phyloP scores from a whole-genome alignment of 345 rosid genomes.

The Anacardium occidentale region DNA sequence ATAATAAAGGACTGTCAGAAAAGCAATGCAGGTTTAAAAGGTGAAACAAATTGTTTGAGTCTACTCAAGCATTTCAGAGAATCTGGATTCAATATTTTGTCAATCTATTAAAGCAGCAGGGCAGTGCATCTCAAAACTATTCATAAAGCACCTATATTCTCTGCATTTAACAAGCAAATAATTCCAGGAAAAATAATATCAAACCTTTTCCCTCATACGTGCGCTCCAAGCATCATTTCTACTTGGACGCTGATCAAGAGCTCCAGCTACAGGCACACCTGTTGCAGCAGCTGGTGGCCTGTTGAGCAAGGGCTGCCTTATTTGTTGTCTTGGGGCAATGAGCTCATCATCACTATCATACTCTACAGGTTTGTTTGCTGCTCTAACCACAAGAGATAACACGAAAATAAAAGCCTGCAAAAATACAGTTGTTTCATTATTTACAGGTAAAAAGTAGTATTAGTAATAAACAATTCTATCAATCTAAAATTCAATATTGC shows the following conservation, averaged over 20 bases:
- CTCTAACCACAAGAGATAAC: constrained; percentile 75
- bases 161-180: background rate
- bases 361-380: constrained; percentile 71
- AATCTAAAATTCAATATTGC: background rate
- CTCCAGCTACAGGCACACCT: constrained; percentile 77
- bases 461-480: background rate
- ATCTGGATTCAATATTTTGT: background rate
- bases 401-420: constrained; percentile 82
- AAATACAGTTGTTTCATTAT: constrained; percentile 8
- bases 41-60: background rate
- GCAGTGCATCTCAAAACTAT: background rate
- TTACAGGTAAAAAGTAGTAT: background rate
- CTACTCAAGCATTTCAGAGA: background rate
- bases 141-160: background rate
- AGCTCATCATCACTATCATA: constrained; percentile 97
- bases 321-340: constrained; percentile 70
- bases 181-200: constrained; percentile 11
- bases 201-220: constrained; percentile 98
- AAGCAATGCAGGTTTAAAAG: background rate
- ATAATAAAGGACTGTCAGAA: background rate
- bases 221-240: constrained; percentile 99
- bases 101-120: background rate
- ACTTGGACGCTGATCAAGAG: constrained; percentile 82
- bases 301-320: constrained; percentile 79
- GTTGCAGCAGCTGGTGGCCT: constrained; percentile 65